Conservation (phyloP, 139 green algal genomes). For the Chlamydomonas sp. region DNA sequence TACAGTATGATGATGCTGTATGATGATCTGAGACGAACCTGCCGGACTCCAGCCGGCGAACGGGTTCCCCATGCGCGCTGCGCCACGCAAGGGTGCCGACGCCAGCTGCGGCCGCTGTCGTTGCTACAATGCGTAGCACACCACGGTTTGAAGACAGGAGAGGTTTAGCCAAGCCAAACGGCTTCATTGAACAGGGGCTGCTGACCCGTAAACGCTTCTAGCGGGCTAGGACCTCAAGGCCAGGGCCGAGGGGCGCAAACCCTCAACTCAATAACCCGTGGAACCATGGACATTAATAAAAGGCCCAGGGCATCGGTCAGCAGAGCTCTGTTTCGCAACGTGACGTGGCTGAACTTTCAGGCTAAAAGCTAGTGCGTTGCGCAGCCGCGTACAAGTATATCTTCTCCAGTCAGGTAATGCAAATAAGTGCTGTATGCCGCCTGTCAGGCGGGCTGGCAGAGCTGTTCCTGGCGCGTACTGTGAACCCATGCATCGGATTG, state of each 20-base stretch:
- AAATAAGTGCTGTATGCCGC: no score
- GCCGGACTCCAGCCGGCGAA: no score
- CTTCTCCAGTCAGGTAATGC: no score
- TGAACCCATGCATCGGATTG: no score
- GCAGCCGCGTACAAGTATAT: no score
- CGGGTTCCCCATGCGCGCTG: no score
- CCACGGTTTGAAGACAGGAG: neutral
- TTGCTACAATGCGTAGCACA: neutral
- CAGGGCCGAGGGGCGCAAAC: slow-evolving; percentile 11
- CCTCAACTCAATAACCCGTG: neutral
- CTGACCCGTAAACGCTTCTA: no score
- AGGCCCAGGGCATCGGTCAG: neutral
- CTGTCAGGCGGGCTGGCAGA: no score
- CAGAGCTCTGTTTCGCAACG: neutral
- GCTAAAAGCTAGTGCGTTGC: neutral
- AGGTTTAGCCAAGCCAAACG: neutral
- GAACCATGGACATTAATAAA: slow-evolving; percentile 4
- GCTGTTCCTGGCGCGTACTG: no score
- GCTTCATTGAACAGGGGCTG: neutral
- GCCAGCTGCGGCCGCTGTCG: neutral
- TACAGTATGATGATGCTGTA: no score
- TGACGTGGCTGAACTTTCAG: neutral
- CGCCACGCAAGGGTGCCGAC: no score
- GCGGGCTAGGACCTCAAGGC: neutral
- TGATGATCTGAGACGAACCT: no score